Evolutionary conservation across 495 filamentous ascomycete genomes (phyloP), one percentile per base, ranked within the genome.

Genomic region (Aspergillus hancockii): DNA sequence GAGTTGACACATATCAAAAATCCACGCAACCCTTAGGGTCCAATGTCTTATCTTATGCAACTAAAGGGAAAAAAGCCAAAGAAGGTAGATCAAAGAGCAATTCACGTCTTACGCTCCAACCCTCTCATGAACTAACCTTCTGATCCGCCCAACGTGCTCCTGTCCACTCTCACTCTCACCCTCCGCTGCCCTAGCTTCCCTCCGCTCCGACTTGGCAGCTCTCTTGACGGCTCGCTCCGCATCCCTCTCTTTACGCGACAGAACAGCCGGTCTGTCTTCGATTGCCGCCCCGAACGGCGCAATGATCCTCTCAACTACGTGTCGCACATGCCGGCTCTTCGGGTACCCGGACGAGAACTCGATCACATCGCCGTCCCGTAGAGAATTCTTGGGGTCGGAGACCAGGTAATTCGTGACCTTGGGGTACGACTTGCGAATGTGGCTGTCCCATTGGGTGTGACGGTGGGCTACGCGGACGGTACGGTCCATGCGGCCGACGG

Each of bases 281-380:
- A 90, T 81, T 3, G 82, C 80, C 10, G 74, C 65, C 8, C 86
- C 89, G 58, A 88, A 90, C 28, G 86, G 90, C 43, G 89, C 85
- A 60, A 95, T 78, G 64, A 95, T 93, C 54, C 81, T 71, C 69
- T 89, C 87, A 23, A 94, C 87, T 31, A 93, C 88, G 71, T 93
- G 89, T 28, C 81, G 85, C 60, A 93, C 90, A 54, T 72, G 68
- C 54, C 86, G 85, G 60, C 82, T 83, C 57, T 81, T 80, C 16
- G 86, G 83, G 67, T 75, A 86, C 43, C 87, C 87, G 21, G 86
- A 81, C 21, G 82, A 82, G 67, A 94, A 89, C 70, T 86, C 83
- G n/a, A 95, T 85, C 14, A 93, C 83, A 71, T 95, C 91, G 66
- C 91, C 91, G 49, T 81, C 76, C 55, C 87, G 83, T 51, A 91